phyloP scores from a whole-genome alignment of 257 asterid species.

The Echites panduratus region DNA sequence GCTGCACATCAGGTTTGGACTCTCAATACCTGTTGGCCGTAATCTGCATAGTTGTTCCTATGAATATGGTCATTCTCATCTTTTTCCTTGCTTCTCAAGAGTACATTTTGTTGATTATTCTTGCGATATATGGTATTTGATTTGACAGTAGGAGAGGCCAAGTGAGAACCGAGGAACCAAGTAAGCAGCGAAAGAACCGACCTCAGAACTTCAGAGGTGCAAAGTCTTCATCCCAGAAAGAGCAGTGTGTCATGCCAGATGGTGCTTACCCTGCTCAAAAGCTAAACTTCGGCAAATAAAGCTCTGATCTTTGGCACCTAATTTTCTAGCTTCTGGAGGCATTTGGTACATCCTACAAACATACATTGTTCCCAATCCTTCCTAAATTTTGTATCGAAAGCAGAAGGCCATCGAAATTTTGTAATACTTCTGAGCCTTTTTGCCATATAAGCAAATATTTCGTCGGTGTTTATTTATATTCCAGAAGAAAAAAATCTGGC shows the following conservation, averaged over 20 bases:
- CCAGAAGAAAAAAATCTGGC: too few relatives aligned
- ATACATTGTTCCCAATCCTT: background rate
- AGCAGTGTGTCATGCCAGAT: conserved; percentile 29
- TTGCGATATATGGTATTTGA: conserved; percentile 1
- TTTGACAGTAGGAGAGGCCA: conserved; percentile 35
- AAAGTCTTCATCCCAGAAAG: conserved; percentile 31
- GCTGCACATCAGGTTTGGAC: conserved; percentile 59
- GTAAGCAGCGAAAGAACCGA: conserved; percentile 15
- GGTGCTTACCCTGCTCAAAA: conserved; percentile 59
- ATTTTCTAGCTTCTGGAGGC: background rate
- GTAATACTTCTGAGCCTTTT: too few relatives aligned
- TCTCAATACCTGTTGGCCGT: background rate
- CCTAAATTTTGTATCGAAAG: too few relatives aligned
- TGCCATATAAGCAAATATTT: too few relatives aligned
- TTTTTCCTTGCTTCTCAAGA: background rate
- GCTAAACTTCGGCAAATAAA: conserved; percentile 41
- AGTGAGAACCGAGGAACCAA: conserved; percentile 28
- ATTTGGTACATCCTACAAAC: background rate
- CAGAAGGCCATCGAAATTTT: too few relatives aligned
- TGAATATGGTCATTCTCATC: background rate
- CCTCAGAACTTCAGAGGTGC: conserved; percentile 19
- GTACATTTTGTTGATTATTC: conserved; percentile 1
- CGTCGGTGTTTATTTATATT: too few relatives aligned
- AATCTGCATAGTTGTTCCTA: background rate
- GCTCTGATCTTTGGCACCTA: background rate